Evolutionary conservation across 495 filamentous ascomycete genomes (phyloP).

Genomic region (Bacidia rubella): DNA sequence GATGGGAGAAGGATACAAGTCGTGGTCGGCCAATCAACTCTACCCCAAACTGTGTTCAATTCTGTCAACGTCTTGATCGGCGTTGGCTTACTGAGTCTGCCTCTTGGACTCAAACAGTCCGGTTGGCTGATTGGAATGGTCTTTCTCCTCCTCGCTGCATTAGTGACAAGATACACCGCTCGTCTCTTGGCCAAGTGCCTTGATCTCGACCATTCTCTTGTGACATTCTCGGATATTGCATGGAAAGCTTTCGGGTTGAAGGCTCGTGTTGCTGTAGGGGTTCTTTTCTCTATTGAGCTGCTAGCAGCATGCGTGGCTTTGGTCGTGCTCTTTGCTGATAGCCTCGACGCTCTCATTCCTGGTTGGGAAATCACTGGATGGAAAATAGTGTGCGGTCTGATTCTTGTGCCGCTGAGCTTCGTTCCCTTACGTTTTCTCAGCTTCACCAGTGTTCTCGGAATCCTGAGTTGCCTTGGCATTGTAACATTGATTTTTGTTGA

Average conservation of each 20-base stretch:
- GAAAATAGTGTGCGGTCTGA: conserved; percentile 75
- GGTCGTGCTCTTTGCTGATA: conserved; percentile 87
- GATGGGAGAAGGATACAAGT: conserved; percentile 73
- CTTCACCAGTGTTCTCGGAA: conserved; percentile 82
- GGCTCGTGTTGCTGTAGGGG: conserved; percentile 64
- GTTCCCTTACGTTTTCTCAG: conserved; percentile 73
- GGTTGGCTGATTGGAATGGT: conserved; percentile 79
- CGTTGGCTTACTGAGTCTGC: conserved; percentile 77
- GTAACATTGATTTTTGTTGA: conserved; percentile 68
- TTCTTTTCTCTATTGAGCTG: conserved; percentile 81
- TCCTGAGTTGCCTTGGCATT: conserved; percentile 76
- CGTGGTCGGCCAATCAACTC: conserved; percentile 79
- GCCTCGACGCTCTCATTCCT: conserved; percentile 65
- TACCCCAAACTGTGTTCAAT: conserved; percentile 94
- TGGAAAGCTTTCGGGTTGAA: conserved; percentile 81
- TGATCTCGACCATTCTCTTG: conserved; percentile 64
- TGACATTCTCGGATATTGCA: conserved; percentile 88
- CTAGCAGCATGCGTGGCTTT: conserved; percentile 82
- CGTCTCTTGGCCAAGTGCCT: conserved; percentile 78
- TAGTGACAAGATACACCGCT: conserved; percentile 75
- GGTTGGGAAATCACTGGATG: conserved; percentile 56
- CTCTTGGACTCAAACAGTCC: conserved; percentile 76
- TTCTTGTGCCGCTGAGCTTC: conserved; percentile 75
- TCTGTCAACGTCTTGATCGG: conserved; percentile 92
- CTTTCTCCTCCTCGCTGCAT: conserved; percentile 59